Percentiles rank a stretch among this genome's conserved stretches.
Conservation (phyloP, 129 eudicot genomes). For the Mikania micrantha region DNA sequence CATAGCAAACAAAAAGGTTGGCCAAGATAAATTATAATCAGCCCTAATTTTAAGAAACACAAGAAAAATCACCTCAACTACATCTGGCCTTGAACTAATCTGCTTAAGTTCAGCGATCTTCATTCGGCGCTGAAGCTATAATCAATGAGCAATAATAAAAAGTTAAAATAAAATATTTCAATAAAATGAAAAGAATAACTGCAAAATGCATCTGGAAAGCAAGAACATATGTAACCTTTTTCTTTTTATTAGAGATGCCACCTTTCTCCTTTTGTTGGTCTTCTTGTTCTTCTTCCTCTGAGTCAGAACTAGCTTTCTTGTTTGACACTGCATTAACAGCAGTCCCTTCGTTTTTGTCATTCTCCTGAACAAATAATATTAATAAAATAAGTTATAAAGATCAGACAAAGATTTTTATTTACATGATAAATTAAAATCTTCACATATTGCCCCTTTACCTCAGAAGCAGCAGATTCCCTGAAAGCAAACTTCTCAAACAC, state of each 20-base stretch:
- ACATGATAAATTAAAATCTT: background rate
- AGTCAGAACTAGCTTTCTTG: constrained; percentile 82
- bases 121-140: constrained; percentile 95
- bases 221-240: constrained; percentile 56
- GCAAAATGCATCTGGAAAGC: background rate
- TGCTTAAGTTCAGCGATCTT: constrained; percentile 97
- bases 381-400: background rate
- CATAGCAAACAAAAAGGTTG: background rate
- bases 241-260: constrained; percentile 87
- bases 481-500: constrained; percentile 79
- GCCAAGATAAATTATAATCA: background rate
- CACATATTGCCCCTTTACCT: constrained; percentile 38
- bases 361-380: constrained; percentile 38
- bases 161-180: constrained; percentile 1
- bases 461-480: constrained; percentile 46
- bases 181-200: background rate
- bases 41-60: background rate
- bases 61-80: constrained; percentile 66
- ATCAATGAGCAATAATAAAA: background rate
- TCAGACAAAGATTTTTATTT: background rate
- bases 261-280: constrained; percentile 68
- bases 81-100: constrained; percentile 88
- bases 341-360: constrained; percentile 58
- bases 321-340: constrained; percentile 46
- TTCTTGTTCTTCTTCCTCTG: constrained; percentile 92